phyloP scores from a whole-genome alignment of 306 rosid species.

The Psophocarpus tetragonolobus region DNA sequence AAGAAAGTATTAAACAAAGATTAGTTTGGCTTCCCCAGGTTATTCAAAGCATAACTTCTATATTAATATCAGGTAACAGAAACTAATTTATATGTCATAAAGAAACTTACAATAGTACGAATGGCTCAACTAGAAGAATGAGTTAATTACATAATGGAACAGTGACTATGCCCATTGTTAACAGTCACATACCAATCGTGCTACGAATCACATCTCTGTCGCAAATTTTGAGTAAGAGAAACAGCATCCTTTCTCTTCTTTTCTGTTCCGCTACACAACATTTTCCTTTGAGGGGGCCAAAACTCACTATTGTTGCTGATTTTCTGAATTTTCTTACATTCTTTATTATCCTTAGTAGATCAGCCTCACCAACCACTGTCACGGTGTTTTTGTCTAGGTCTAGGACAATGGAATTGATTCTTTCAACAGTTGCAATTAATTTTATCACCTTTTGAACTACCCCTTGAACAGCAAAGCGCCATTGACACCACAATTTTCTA shows the following conservation, averaged over 20 bases:
- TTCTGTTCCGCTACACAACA: background rate
- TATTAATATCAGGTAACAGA: background rate
- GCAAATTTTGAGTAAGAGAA: constrained; percentile 18
- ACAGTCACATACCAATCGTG: constrained; percentile 46
- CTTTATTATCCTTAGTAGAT: constrained; percentile 57
- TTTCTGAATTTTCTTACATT: constrained; percentile 56
- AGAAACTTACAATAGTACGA: background rate
- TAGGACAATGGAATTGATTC: constrained; percentile 53
- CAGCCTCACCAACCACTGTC: constrained; percentile 67
- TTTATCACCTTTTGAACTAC: constrained; percentile 59
- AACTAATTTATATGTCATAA: background rate
- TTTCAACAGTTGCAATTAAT: constrained; percentile 52
- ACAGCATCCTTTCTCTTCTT: background rate
- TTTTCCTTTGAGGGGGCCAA: constrained; percentile 55
- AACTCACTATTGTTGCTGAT: constrained; percentile 46
- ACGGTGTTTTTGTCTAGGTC: constrained; percentile 55
- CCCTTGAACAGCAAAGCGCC: constrained; percentile 53
- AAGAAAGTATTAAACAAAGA: background rate
- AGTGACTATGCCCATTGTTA: constrained; percentile 43
- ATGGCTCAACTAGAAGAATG: background rate
- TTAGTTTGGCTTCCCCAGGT: background rate
- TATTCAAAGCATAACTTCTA: background rate
- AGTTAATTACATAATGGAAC: constrained; percentile 47
- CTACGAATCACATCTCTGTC: constrained; percentile 50
- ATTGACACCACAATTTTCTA: constrained; percentile 70